Percentiles rank a stretch among this genome's conserved stretches.
Evolutionary conservation across 2,329 filamentous ascomycete genomes (phyloP).

Genomic region (Fusarium secorum): DNA sequence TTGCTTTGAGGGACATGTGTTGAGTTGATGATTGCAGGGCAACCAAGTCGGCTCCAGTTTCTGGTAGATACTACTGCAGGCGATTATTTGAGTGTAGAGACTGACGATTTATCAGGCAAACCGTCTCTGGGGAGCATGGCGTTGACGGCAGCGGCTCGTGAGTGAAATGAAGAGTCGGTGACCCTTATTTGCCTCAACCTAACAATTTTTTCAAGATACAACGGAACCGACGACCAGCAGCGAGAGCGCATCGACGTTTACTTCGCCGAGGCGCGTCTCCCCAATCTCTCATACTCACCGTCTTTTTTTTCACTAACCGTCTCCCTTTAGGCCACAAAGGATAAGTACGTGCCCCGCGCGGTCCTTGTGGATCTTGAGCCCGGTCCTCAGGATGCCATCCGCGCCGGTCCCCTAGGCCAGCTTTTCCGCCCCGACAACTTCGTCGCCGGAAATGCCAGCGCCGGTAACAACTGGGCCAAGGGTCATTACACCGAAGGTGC

Average conservation of each 20-base stretch:
- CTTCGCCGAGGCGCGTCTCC: slow-evolving; percentile 76
- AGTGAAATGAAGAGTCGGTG: slow-evolving; percentile 13
- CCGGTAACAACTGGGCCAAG: slow-evolving; percentile 99
- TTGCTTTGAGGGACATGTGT: slow-evolving; percentile 13
- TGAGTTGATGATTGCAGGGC: slow-evolving; percentile 67
- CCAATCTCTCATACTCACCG: not conserved
- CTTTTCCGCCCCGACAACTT: slow-evolving; percentile 99
- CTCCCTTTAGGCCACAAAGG: slow-evolving; percentile 77
- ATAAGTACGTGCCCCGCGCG: slow-evolving; percentile 99
- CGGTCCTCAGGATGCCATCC: slow-evolving; percentile 99
- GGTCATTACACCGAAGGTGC: slow-evolving; percentile 99
- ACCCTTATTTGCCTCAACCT: slow-evolving; percentile 3
- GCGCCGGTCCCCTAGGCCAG: slow-evolving; percentile 95
- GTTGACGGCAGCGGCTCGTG: slow-evolving; percentile 96
- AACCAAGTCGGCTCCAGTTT: slow-evolving; percentile 99
- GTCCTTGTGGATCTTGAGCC: slow-evolving; percentile 99
- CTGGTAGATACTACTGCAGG: slow-evolving; percentile 57
- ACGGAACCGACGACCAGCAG: slow-evolving; percentile 96
- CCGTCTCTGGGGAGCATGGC: slow-evolving; percentile 89
- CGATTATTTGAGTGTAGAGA: not conserved
- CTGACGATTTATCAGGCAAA: slow-evolving; percentile 59
- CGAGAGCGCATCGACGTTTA: slow-evolving; percentile 99
- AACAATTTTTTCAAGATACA: slow-evolving; percentile 58
- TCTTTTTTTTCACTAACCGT: slow-evolving; percentile 6
- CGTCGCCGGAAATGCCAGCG: slow-evolving; percentile 98